These are phyloP conservation scores for Starmerella gropengiesseri DNA, from an alignment of 805 yeast genomes.

Conservation along the genomic window DNA sequence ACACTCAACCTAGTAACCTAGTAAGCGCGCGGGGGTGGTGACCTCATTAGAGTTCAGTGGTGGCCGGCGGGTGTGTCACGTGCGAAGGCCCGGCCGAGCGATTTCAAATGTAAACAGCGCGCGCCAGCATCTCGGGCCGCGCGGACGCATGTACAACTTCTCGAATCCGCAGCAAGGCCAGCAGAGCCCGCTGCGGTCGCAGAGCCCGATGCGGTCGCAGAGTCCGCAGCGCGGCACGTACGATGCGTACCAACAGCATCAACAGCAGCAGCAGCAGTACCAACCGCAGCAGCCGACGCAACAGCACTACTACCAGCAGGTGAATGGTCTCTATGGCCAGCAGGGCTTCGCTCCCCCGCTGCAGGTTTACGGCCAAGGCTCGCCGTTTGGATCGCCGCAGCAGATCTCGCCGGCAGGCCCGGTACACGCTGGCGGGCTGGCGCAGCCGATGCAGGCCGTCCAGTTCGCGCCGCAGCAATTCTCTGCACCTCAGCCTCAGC, in stretches of 20 bases:
- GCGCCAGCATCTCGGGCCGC: no score
- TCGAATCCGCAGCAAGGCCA: conserved; percentile 5
- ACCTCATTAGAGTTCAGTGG: no score
- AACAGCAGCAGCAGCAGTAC: background rate
- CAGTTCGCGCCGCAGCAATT: background rate
- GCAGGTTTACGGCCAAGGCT: conserved; percentile 3
- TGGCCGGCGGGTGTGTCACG: no score
- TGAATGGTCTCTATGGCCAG: conserved; percentile 11
- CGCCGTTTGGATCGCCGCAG: conserved; percentile 5
- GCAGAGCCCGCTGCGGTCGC: conserved; percentile 11
- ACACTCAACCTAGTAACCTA: no score
- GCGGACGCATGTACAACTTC: conserved; percentile 1
- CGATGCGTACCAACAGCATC: conserved; percentile 18
- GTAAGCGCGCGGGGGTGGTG: no score
- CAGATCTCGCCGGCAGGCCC: no score
- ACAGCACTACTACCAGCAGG: conserved; percentile 16
- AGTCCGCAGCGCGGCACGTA: conserved; percentile 8
- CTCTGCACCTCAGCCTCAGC: conserved; percentile 4
- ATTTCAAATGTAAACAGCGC: conserved; percentile 3
- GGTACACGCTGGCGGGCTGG: background rate
- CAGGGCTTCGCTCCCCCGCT: conserved; percentile 6
- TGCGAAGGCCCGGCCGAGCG: no score
- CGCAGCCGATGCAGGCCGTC: conserved; percentile 7
- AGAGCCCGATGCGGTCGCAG: conserved; percentile 10
- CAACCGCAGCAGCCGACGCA: conserved; percentile 14